phyloP scores from a whole-genome alignment of 208 protist genomes.

The Acanthamoeba castellanii region DNA sequence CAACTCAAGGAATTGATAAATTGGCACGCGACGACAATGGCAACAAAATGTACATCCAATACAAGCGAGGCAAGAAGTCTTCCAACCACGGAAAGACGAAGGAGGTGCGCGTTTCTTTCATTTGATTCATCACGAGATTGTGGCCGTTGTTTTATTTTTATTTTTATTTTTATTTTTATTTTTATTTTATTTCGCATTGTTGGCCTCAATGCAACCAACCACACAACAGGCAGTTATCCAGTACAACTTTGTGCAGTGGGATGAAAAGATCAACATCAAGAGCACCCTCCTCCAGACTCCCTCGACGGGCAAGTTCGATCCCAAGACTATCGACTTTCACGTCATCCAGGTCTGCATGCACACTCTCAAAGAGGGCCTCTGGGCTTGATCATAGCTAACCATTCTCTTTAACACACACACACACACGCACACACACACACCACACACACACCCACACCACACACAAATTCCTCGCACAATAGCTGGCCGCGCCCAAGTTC shows the following conservation, averaged over 20 bases:
- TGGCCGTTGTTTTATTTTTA: neutral
- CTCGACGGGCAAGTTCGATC: neutral
- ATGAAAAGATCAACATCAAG: slow-evolving; percentile 20
- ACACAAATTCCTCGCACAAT: neutral
- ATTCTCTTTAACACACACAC: neutral
- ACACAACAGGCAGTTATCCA: slow-evolving; percentile 12
- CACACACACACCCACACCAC: no score
- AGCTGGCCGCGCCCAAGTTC: neutral
- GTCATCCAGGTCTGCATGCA: neutral
- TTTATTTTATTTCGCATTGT: neutral
- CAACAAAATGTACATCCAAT: slow-evolving; percentile 14
- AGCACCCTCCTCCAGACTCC: slow-evolving; percentile 39
- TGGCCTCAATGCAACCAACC: no score
- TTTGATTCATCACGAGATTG: neutral
- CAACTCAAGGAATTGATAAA: neutral
- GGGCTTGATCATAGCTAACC: no score
- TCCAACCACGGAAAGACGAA: slow-evolving; percentile 55
- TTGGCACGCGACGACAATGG: slow-evolving; percentile 32
- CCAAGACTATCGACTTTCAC: slow-evolving; percentile 51
- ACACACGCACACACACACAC: neutral
- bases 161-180: neutral
- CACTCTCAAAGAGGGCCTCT: neutral
- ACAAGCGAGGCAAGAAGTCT: slow-evolving; percentile 42
- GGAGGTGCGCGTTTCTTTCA: neutral
- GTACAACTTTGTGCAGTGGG: slow-evolving; percentile 62